Conservation (phyloP, 495 filamentous ascomycete genomes). For the Aspergillus ostianus region DNA sequence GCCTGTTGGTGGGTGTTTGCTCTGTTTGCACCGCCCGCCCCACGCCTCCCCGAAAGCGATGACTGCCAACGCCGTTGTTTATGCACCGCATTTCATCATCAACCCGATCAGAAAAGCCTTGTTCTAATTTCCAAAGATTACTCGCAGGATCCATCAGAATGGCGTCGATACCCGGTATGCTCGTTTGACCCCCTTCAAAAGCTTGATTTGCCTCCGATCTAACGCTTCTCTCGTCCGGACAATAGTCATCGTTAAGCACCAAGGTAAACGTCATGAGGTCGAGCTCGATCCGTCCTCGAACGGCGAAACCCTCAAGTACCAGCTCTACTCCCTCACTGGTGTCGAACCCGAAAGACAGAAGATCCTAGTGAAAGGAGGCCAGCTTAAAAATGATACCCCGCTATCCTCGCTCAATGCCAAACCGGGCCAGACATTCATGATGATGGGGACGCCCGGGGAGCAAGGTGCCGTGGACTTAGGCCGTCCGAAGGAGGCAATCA, state of each 20-base stretch:
- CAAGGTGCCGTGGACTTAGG: constrained; percentile 55
- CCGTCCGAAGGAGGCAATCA: constrained; percentile 76
- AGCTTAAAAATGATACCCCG: constrained; percentile 92
- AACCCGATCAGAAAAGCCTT: neutral
- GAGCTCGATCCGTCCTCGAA: constrained; percentile 81
- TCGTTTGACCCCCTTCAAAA: neutral
- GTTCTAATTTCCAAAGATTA: neutral
- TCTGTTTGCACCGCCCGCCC: constrained; percentile 36
- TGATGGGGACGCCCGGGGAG: constrained; percentile 85
- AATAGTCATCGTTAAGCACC: constrained; percentile 88
- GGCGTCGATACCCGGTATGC: constrained; percentile 62
- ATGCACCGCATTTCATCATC: constrained; percentile 21
- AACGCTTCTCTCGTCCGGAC: constrained; percentile 28
- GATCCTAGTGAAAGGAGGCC: constrained; percentile 87
- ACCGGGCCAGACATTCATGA: constrained; percentile 84
- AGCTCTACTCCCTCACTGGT: constrained; percentile 90
- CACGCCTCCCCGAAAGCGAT: constrained; percentile 31
- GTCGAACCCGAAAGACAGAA: constrained; percentile 97
- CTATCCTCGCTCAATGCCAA: constrained; percentile 82
- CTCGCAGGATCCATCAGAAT: constrained; percentile 34
- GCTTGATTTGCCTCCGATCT: neutral
- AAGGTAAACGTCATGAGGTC: constrained; percentile 90
- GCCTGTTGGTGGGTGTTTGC: constrained; percentile 32
- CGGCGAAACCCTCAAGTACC: constrained; percentile 92
- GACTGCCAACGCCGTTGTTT: constrained; percentile 31